These are phyloP conservation scores for Aspergillus glaucus DNA, from an alignment of 2,329 filamentous ascomycete genomes.

Conservation along the genomic window DNA sequence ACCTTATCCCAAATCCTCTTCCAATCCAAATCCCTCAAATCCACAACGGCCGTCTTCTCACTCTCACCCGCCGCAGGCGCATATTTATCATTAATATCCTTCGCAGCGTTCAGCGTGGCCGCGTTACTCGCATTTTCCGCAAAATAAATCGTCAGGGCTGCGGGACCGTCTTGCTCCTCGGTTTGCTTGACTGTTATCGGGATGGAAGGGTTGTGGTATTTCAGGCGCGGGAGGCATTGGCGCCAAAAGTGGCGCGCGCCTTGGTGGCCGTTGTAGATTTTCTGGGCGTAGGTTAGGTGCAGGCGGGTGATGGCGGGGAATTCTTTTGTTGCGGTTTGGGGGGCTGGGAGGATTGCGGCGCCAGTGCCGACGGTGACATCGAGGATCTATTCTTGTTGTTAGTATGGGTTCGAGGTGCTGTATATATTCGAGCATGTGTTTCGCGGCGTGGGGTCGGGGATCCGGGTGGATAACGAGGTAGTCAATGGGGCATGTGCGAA, in stretches of 20 bases:
- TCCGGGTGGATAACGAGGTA: neutral
- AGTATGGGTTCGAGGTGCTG: slow-evolving; percentile 1
- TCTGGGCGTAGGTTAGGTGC: slow-evolving; percentile 39
- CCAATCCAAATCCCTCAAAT: slow-evolving; percentile 34
- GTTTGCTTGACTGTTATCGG: slow-evolving; percentile 76
- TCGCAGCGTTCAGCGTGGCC: slow-evolving; percentile 18
- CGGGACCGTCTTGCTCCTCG: slow-evolving; percentile 41
- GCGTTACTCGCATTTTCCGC: slow-evolving; percentile 25
- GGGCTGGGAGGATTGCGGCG: slow-evolving; percentile 65
- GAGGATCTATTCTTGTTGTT: slow-evolving; percentile 53
- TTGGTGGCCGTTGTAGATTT: slow-evolving; percentile 34
- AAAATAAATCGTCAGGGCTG: slow-evolving; percentile 39
- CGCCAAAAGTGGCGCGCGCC: slow-evolving; percentile 78
- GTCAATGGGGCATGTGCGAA: neutral
- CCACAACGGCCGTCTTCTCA: slow-evolving; percentile 30
- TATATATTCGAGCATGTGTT: neutral
- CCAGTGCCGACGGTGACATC: slow-evolving; percentile 73
- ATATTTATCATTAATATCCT: slow-evolving; percentile 24
- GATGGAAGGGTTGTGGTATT: slow-evolving; percentile 86
- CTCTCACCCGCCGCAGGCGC: slow-evolving; percentile 25
- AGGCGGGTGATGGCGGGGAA: slow-evolving; percentile 36
- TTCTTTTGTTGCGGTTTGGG: slow-evolving; percentile 24
- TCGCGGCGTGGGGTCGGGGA: slow-evolving; percentile 1
- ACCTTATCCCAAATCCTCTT: slow-evolving; percentile 40
- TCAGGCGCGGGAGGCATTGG: slow-evolving; percentile 72